A percentile compares a stretch with the other conserved stretches of the same genome.
phyloP scores from a whole-genome alignment of 495 filamentous ascomycete species.

The Hyphodiscus hymeniophilus region DNA sequence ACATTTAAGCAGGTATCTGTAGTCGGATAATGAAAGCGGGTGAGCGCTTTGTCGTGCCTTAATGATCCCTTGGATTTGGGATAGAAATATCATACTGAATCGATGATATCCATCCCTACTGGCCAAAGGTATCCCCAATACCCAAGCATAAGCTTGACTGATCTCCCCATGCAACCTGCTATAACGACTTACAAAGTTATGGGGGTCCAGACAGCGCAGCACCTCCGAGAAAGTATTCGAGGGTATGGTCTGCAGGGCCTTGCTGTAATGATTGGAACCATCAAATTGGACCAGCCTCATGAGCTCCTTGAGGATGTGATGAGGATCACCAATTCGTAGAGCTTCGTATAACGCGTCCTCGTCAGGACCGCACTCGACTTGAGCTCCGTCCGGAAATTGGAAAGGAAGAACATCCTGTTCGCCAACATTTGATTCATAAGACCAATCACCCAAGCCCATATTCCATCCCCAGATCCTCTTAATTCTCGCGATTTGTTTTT shows the following conservation, averaged over 20 bases:
- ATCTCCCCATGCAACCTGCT: constrained; percentile 21
- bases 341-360: constrained; percentile 1
- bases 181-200: constrained; percentile 23
- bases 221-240: constrained; percentile 38
- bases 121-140: constrained; percentile 14
- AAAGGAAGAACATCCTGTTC: constrained; percentile 1
- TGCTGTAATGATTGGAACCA: neutral
- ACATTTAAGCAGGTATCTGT: constrained; percentile 47
- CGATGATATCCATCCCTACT: constrained; percentile 24
- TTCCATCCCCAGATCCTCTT: too few relatives aligned
- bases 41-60: constrained; percentile 26
- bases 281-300: neutral
- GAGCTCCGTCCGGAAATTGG: neutral
- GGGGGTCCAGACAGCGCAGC: constrained; percentile 38
- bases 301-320: constrained; percentile 7
- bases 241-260: constrained; percentile 21
- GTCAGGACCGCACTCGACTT: neutral
- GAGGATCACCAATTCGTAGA: constrained; percentile 6
- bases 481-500: too few relatives aligned
- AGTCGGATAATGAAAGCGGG: constrained; percentile 37
- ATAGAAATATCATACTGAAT: constrained; percentile 25
- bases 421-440: too few relatives aligned
- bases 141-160: constrained; percentile 19
- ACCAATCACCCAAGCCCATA: too few relatives aligned
- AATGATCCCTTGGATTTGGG: constrained; percentile 30